Conservation (phyloP, 495 filamentous ascomycete species). For the Jackrogersella minutella region DNA sequence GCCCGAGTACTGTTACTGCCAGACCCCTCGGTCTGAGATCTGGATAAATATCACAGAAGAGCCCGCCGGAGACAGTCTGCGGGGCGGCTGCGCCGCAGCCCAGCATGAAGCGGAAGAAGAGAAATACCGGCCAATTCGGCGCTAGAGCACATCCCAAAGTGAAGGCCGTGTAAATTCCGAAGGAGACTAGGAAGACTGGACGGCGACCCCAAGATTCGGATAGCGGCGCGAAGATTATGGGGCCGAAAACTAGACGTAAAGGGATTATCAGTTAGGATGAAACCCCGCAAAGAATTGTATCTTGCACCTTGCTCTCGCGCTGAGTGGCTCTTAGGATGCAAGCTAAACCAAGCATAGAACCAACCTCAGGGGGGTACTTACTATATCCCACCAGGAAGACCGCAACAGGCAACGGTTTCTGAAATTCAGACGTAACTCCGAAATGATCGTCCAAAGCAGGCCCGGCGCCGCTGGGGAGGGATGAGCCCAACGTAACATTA, state of each 20-base stretch:
- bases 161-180: slow-evolving; percentile 73
- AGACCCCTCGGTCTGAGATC: slow-evolving; percentile 37
- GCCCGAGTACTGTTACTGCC: slow-evolving; percentile 41
- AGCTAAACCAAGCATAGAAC: too few relatives aligned
- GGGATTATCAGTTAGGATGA: too few relatives aligned
- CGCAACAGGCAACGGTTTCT: slow-evolving; percentile 32
- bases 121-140: slow-evolving; percentile 49
- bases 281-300: too few relatives aligned
- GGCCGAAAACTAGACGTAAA: slow-evolving; percentile 59
- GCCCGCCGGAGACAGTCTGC: slow-evolving; percentile 80
- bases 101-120: slow-evolving; percentile 47
- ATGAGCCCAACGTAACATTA: slow-evolving; percentile 16
- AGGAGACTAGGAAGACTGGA: slow-evolving; percentile 72
- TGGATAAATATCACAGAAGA: slow-evolving; percentile 76
- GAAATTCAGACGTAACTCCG: slow-evolving; percentile 1
- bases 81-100: slow-evolving; percentile 81
- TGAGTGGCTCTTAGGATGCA: too few relatives aligned
- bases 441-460: not conserved
- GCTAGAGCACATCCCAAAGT: slow-evolving; percentile 79
- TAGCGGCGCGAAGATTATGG: slow-evolving; percentile 53
- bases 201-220: slow-evolving; percentile 77
- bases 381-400: slow-evolving; percentile 68
- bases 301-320: too few relatives aligned
- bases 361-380: too few relatives aligned
- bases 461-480: slow-evolving; percentile 14